Evolutionary conservation across 2,329 filamentous ascomycete species (phyloP).

Genomic region (Parascedosporium putredinis): DNA sequence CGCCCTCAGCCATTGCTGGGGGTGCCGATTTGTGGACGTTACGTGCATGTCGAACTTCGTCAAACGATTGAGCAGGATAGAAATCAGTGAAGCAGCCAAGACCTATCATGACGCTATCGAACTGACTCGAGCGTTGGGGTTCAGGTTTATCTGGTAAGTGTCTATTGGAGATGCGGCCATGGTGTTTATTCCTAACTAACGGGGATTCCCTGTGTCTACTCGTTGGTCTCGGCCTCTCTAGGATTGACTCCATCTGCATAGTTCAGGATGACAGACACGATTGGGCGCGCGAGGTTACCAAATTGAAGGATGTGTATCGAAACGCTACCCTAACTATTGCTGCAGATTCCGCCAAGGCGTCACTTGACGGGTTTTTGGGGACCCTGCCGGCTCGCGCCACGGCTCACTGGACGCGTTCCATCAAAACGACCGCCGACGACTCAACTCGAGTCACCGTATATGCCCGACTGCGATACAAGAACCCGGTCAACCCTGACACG

Average conservation of each 20-base stretch:
- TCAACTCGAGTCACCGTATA: background rate
- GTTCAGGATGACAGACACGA: constrained; percentile 12
- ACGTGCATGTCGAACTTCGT: background rate
- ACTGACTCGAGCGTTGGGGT: background rate
- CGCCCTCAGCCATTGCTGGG: constrained; percentile 1
- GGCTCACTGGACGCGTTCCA: background rate
- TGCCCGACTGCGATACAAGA: background rate
- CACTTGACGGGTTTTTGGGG: constrained; percentile 9
- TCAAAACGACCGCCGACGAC: background rate
- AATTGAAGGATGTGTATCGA: constrained; percentile 11
- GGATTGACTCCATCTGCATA: constrained; percentile 11
- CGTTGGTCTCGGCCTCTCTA: background rate
- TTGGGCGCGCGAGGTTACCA: constrained; percentile 12
- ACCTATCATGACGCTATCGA: background rate
- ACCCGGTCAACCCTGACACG: background rate
- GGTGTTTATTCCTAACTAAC: too few species aligned
- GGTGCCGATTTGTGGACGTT: background rate
- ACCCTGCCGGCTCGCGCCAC: too few species aligned
- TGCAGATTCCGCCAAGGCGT: constrained; percentile 8
- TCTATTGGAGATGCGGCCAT: too few species aligned
- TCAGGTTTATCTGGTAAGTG: background rate
- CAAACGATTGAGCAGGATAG: background rate
- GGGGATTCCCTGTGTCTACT: background rate
- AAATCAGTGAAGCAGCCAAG: background rate
- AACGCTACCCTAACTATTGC: constrained; percentile 11